Evolutionary conservation across 768 basidiomycete species (phyloP).

Genomic region (Ramaria rubella): DNA sequence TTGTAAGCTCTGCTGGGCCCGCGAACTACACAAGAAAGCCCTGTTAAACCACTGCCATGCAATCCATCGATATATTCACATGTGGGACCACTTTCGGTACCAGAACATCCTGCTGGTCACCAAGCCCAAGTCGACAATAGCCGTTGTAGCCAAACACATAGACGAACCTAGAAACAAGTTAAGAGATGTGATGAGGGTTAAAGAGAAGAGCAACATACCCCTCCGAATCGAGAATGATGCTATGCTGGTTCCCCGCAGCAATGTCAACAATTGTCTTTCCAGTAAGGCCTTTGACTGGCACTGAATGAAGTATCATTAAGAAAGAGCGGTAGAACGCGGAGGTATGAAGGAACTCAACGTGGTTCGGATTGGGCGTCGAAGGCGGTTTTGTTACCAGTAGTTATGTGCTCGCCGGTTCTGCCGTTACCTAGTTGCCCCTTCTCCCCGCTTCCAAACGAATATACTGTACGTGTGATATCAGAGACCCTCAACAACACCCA

Average conservation of each 20-base stretch:
- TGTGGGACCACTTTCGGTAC: conserved; percentile 80
- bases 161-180: conserved; percentile 43
- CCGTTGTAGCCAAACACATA: conserved; percentile 89
- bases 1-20: conserved; percentile 55
- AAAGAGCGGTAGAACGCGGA: not conserved
- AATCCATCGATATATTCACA: conserved; percentile 29
- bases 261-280: conserved; percentile 77
- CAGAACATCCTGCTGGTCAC: conserved; percentile 75
- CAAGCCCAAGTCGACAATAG: conserved; percentile 85
- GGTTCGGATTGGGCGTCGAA: conserved; percentile 74
- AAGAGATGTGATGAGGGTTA: not conserved
- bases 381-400: conserved; percentile 75
- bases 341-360: conserved; percentile 34
- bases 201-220: conserved; percentile 42
- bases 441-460: conserved; percentile 85
- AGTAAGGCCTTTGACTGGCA: conserved; percentile 67
- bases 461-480: conserved; percentile 44
- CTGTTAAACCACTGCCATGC: not conserved
- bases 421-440: conserved; percentile 93
- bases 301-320: conserved; percentile 29
- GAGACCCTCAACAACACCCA: not conserved
- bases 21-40: conserved; percentile 48
- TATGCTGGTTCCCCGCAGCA: conserved; percentile 83
- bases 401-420: conserved; percentile 85
- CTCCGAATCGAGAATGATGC: conserved; percentile 68